Evolutionary conservation across 2,329 filamentous ascomycete genomes (phyloP), one percentile per base, ranked within the genome.

Genomic region (Ceratocystis destructans): DNA sequence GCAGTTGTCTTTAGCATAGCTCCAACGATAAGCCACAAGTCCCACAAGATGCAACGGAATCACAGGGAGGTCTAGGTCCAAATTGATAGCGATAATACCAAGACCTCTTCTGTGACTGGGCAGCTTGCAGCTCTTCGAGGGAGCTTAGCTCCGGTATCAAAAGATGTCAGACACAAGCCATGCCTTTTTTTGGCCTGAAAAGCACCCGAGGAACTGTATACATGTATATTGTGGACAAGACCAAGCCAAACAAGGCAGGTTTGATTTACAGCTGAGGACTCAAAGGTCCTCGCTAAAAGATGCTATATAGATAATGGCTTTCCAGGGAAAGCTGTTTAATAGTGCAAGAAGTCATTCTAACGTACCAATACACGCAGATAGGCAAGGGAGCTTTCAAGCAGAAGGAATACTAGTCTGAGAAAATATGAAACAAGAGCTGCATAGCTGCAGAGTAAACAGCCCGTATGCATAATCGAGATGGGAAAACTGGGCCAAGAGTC

Each of bases 381-480:
- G 20, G 15, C 25, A 15, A 12, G 50, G 22, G 20, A 57, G 15
- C 25, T 7, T 28, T 7, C 4, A 28, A 15, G 50, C 25, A 31
- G 22, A 57, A 10, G 22, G 20, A 55, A 15, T 22, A 7, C 15
- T 22, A 50, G 15, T n/a, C 46, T 5, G 15, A 50, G 17, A 22
- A 28, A 57, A 31, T 57, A 28, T 57, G 22, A 57, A 57, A 31
- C 50, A 57, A 15, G n/a, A 55, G 22, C 50, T 57, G 22, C 50
- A 57, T 17, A 57, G 50, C 50, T 31, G 50, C 22, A 57, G 25
- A 57, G 10, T 22, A 57, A 15, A 22, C 50, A 31, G 25, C 50
- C 25, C 28, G 50, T 22, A 57, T 57, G 50, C 50, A 57, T 57
- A 57, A 57, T 57, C 50, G 50, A 57, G 50, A 57, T 57, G 22